phyloP scores from a whole-genome alignment of 768 basidiomycete species.

The Tulasnella sp. region DNA sequence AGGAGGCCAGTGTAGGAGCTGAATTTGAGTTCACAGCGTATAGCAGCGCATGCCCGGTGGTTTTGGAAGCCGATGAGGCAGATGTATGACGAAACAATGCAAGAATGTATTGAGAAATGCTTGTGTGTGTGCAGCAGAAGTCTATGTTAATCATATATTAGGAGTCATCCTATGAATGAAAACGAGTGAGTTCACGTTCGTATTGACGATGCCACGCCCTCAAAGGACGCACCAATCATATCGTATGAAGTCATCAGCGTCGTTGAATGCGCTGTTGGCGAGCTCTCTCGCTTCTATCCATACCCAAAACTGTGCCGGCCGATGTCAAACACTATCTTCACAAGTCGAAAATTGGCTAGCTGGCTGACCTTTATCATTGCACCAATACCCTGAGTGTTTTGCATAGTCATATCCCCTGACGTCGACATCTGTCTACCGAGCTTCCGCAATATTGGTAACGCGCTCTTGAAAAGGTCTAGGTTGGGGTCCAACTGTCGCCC shows the following conservation, averaged over 20 bases:
- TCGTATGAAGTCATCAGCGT: constrained; percentile 78
- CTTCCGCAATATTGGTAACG: constrained; percentile 85
- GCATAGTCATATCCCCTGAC: constrained; percentile 47
- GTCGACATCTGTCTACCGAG: constrained; percentile 81
- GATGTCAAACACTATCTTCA: neutral
- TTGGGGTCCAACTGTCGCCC: constrained; percentile 86
- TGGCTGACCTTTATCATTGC: constrained; percentile 73
- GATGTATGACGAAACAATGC: too few relatives aligned
- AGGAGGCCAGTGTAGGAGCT: neutral
- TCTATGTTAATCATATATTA: constrained; percentile 26
- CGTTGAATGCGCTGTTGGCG: constrained; percentile 63
- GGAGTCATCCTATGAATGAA: constrained; percentile 39
- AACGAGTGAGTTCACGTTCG: constrained; percentile 5
- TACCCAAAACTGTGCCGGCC: constrained; percentile 63
- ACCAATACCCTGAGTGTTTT: constrained; percentile 61
- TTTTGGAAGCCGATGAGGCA: too few relatives aligned
- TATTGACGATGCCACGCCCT: neutral
- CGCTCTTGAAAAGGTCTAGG: constrained; percentile 90
- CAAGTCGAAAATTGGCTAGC: neutral
- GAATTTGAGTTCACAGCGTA: constrained; percentile 8
- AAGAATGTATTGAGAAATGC: too few relatives aligned
- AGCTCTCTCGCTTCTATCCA: constrained; percentile 87
- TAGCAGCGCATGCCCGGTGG: neutral
- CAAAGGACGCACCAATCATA: constrained; percentile 64
- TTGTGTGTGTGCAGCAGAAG: constrained; percentile 2